Percentiles rank a stretch among this genome's conserved stretches.
These are phyloP conservation scores for Yamadazyma spencermartinsiae DNA, from an alignment of 1,139 yeast genomes.

Conservation along the genomic window DNA sequence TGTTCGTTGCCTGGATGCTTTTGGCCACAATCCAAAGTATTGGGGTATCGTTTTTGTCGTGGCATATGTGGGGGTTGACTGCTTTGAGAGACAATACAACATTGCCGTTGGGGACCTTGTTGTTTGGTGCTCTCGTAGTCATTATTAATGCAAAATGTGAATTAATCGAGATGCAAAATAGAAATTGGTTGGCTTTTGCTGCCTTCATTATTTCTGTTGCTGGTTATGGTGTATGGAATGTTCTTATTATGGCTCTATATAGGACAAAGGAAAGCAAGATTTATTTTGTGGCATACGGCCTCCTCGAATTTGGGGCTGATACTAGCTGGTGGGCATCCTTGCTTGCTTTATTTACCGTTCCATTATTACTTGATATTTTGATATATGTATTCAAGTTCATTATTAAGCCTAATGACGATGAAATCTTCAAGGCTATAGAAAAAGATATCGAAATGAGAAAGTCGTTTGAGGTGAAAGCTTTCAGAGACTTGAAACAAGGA, in stretches of 20 bases:
- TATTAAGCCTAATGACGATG: constrained; percentile 72
- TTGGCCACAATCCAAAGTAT: constrained; percentile 76
- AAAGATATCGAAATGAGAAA: constrained; percentile 66
- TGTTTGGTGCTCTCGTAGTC: constrained; percentile 70
- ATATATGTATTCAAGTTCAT: constrained; percentile 57
- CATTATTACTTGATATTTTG: constrained; percentile 65
- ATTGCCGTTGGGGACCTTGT: constrained; percentile 76
- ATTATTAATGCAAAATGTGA: constrained; percentile 79
- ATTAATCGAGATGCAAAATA: constrained; percentile 79
- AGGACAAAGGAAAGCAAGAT: constrained; percentile 57
- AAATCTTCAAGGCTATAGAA: constrained; percentile 75
- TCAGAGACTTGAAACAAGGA: constrained; percentile 71
- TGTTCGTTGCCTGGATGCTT: constrained; percentile 78
- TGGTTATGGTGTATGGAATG: constrained; percentile 89
- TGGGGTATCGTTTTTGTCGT: constrained; percentile 65
- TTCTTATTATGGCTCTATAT: constrained; percentile 70
- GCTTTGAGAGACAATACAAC: constrained; percentile 72
- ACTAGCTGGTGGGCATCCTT: constrained; percentile 83
- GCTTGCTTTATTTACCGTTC: constrained; percentile 54
- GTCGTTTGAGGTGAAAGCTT: constrained; percentile 72
- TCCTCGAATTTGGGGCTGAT: constrained; percentile 76
- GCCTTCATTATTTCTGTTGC: constrained; percentile 73
- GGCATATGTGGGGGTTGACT: constrained; percentile 66
- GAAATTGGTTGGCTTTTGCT: constrained; percentile 70
- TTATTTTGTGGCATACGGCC: constrained; percentile 71